Evolutionary conservation across 352 stramenopile genomes (phyloP), one percentile per base, ranked within the genome.

Genomic region (Aphanomyces invadans): DNA sequence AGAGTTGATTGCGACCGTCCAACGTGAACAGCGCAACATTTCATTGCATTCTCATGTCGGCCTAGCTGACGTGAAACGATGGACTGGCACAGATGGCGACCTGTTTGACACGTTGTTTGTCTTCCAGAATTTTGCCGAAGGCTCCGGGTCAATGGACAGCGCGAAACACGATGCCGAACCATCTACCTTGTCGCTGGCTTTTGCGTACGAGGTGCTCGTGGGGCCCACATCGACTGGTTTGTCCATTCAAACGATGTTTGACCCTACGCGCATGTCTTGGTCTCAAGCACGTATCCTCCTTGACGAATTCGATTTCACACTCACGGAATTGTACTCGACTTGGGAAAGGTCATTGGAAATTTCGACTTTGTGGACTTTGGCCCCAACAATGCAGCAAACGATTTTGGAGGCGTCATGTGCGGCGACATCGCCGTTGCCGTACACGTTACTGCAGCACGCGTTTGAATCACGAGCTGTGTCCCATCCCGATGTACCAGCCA

Each of bases 91-190:
- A 38, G 49, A 57, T 38, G 49, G 49, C 49, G 49, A 57, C 4
- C 29, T 57, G 15, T 57, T 39, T 57, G 49, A 57, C 29, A 57
- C 49, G 25, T n/a, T 57, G 3, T 57, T 57, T 57, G 49, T 33
- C 19, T 32, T 33, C 29, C 49, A 57, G 23, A 57, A 29, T 38
- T 21, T 33, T 21, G 19, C 49, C 19, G 5, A 32, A 19, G 29
- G 12, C 15, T 38, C 21, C 3, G 15, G 12, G 25, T 0, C 25
- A 57, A 9, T 4, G 17, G 49, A 15, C 19, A 7, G 1, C 36
- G 21, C 25, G 29, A 4, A 36, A 19, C 9, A 57, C 15, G 25
- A 3, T 11, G 26, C 1, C 21, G 21, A 19, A n/a, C 5, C 5
- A 21, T 38, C 11, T 2, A n/a, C 12, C 1, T 32, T 33, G 7